Conservation (phyloP, 371 early-diverging fungal genomes). For the Saksenaea vasiformis region DNA sequence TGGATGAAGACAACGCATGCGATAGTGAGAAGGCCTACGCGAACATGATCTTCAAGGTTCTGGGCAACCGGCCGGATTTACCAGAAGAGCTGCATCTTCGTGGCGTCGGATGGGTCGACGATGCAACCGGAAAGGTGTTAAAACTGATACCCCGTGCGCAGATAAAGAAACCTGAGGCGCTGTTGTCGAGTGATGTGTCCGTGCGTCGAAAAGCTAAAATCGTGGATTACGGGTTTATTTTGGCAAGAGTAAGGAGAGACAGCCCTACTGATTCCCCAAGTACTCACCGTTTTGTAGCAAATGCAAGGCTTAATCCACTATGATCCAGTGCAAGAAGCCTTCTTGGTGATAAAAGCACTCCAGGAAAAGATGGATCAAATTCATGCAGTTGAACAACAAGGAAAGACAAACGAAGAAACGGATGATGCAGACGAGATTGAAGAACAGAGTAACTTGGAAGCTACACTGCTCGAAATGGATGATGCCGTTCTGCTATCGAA, state of each 20-base stretch:
- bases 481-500: constrained; percentile 41
- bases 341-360: constrained; percentile 16
- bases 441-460: background rate
- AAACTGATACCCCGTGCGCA: background rate
- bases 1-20: constrained; percentile 22
- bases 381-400: background rate
- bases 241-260: constrained; percentile 45
- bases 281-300: constrained; percentile 21
- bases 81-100: constrained; percentile 46
- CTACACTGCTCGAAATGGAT: constrained; percentile 40
- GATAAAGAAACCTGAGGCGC: background rate
- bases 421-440: background rate
- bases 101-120: constrained; percentile 54
- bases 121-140: constrained; percentile 30
- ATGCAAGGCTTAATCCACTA: constrained; percentile 32
- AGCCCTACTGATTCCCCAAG: background rate
- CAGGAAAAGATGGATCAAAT: constrained; percentile 10
- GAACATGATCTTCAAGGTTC: constrained; percentile 10
- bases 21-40: constrained; percentile 20
- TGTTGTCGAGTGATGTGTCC: background rate
- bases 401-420: background rate
- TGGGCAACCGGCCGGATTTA: constrained; percentile 33
- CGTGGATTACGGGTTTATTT: constrained; percentile 43
- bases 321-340: constrained; percentile 42
- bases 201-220: constrained; percentile 34